Conservation (phyloP, 2,329 filamentous ascomycete species). For the Cercospora sesami region DNA sequence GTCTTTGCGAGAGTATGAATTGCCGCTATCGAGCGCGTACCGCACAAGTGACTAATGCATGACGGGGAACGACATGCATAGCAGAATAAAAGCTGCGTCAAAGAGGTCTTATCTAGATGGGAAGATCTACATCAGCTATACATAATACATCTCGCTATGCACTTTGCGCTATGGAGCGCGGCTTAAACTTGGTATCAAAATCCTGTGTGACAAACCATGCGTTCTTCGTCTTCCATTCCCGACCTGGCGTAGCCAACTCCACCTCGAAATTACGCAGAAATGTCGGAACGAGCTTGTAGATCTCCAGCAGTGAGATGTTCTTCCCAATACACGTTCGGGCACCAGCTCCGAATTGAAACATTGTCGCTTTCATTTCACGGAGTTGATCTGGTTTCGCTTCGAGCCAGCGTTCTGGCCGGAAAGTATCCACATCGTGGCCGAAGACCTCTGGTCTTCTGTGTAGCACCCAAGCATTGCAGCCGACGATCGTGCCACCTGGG, state of each 20-base stretch:
- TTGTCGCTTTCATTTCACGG: constrained; percentile 66
- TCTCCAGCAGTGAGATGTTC: constrained; percentile 51
- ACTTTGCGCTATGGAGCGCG: constrained; percentile 25
- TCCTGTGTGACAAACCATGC: constrained; percentile 56
- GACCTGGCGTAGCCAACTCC: constrained; percentile 43
- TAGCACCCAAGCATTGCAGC: constrained; percentile 73
- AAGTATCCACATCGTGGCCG: constrained; percentile 65
- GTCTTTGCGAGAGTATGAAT: constrained; percentile 55
- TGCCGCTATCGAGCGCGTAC: constrained; percentile 48
- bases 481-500: constrained; percentile 70
- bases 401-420: constrained; percentile 67
- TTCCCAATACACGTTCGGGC: constrained; percentile 66
- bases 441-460: constrained; percentile 69
- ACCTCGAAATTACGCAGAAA: constrained; percentile 66
- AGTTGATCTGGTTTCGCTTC: constrained; percentile 57
- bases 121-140: constrained; percentile 10
- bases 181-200: constrained; percentile 48
- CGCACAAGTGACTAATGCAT: constrained; percentile 11
- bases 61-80: not conserved
- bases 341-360: constrained; percentile 74
- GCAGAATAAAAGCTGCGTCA: not conserved
- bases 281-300: constrained; percentile 55
- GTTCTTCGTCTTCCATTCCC: constrained; percentile 52
- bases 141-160: constrained; percentile 1
- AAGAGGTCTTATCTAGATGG: not conserved